These are phyloP conservation scores for Luvunga scandens DNA, from an alignment of 345 rosid species.

Conservation along the genomic window DNA sequence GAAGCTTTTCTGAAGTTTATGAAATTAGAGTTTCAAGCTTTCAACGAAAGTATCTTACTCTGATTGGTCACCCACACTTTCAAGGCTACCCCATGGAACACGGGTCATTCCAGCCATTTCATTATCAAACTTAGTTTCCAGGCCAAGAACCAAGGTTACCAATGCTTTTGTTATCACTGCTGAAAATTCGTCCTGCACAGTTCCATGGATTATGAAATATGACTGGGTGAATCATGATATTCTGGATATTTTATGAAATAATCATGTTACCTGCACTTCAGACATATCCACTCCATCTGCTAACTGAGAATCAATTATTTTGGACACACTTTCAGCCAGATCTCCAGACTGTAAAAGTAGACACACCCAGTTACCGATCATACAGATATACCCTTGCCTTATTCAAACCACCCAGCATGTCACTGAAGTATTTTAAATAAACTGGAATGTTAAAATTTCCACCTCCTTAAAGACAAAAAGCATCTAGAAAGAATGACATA, in stretches of 20 bases:
- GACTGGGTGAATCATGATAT: constrained; percentile 13
- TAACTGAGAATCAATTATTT: constrained; percentile 83
- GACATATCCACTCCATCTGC: constrained; percentile 86
- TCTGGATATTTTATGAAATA: constrained; percentile 15
- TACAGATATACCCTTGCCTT: neutral
- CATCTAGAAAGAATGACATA: neutral
- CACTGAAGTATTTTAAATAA: neutral
- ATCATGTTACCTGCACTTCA: constrained; percentile 67
- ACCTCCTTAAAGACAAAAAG: neutral
- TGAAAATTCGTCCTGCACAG: constrained; percentile 90
- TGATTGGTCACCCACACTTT: constrained; percentile 98
- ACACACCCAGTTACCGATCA: constrained; percentile 20
- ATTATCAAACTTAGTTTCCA: constrained; percentile 91
- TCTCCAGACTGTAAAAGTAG: constrained; percentile 73
- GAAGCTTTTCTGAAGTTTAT: neutral
- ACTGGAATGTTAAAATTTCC: neutral
- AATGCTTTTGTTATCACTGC: constrained; percentile 87
- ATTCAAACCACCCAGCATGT: neutral
- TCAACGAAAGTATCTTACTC: constrained; percentile 43
- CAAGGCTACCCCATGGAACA: constrained; percentile 94
- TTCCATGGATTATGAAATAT: constrained; percentile 19
- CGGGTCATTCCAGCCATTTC: constrained; percentile 98
- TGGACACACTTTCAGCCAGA: constrained; percentile 90
- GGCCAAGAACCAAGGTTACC: constrained; percentile 85
- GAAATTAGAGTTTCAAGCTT: neutral